These are phyloP conservation scores for Diaporthe sp. DNA, from an alignment of 2,329 filamentous ascomycete species.

Conservation along the genomic window DNA sequence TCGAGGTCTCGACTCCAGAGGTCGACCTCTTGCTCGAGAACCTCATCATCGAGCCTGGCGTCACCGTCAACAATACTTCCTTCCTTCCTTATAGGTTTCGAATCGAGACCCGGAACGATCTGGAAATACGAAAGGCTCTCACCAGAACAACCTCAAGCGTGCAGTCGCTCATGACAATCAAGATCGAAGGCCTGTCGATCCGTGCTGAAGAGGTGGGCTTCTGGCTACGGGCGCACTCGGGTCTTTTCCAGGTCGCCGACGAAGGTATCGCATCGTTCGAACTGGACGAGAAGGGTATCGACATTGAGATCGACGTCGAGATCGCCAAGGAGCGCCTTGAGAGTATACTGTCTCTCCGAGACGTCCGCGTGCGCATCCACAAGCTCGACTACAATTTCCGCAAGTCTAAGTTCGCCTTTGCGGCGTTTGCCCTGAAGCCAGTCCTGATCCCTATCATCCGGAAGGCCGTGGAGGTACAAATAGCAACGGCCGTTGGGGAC, in stretches of 20 bases:
- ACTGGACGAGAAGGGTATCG: slow-evolving; percentile 87
- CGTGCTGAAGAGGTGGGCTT: slow-evolving; percentile 90
- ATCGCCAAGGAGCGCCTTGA: slow-evolving; percentile 82
- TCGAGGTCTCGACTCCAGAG: slow-evolving; percentile 87
- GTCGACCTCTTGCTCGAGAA: slow-evolving; percentile 91
- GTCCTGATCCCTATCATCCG: slow-evolving; percentile 84
- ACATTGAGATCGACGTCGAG: slow-evolving; percentile 86
- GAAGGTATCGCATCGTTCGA: slow-evolving; percentile 87
- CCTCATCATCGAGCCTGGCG: slow-evolving; percentile 87
- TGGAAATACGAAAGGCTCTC: slow-evolving; percentile 84
- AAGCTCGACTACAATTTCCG: slow-evolving; percentile 84
- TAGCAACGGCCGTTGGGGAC: slow-evolving; percentile 77
- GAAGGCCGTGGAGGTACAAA: slow-evolving; percentile 81
- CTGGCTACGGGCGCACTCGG: slow-evolving; percentile 83
- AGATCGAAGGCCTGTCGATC: slow-evolving; percentile 84
- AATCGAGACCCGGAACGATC: slow-evolving; percentile 84
- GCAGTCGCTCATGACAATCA: slow-evolving; percentile 80
- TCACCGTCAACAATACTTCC: slow-evolving; percentile 84
- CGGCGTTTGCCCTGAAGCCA: slow-evolving; percentile 87
- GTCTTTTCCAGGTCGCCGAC: slow-evolving; percentile 79
- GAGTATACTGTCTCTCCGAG: slow-evolving; percentile 80
- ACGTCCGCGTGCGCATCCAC: slow-evolving; percentile 84
- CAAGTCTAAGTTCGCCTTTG: slow-evolving; percentile 79
- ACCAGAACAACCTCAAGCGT: slow-evolving; percentile 73
- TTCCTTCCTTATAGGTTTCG: slow-evolving; percentile 89